These are phyloP conservation scores for Apiospora saccharicola DNA, from an alignment of 2,329 filamentous ascomycete genomes.

Conservation along the genomic window DNA sequence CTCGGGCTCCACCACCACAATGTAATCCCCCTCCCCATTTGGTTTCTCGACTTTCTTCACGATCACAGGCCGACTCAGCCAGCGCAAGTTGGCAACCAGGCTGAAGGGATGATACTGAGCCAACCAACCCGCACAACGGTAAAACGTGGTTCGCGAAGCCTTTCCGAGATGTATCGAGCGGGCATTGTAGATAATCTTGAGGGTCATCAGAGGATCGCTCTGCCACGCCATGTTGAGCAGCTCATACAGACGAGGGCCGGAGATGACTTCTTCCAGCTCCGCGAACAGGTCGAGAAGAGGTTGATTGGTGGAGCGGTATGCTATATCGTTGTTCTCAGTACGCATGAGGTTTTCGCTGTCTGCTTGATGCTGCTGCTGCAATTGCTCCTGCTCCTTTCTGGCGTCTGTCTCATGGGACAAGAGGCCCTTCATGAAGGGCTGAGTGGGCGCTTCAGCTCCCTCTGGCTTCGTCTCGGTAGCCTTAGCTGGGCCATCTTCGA, in stretches of 20 bases:
- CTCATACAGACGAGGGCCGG: constrained; percentile 45
- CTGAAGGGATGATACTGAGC: constrained; percentile 61
- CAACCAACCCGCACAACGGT: constrained; percentile 64
- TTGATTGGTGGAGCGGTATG: constrained; percentile 54
- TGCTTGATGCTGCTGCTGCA: not conserved
- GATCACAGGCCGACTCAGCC: constrained; percentile 63
- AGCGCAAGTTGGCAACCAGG: constrained; percentile 59
- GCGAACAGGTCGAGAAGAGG: constrained; percentile 62
- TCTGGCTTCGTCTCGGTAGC: not conserved
- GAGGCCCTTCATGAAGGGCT: constrained; percentile 18
- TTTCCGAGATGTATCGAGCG: constrained; percentile 69
- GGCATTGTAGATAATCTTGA: constrained; percentile 67
- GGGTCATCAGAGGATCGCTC: constrained; percentile 54
- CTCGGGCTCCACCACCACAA: constrained; percentile 45
- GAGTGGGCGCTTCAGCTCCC: not conserved
- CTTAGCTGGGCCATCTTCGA: not conserved
- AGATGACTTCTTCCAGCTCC: constrained; percentile 54
- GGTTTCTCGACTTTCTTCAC: constrained; percentile 53
- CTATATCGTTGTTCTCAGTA: constrained; percentile 60
- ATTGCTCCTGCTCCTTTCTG: not conserved
- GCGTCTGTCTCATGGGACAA: not conserved
- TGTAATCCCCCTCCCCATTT: constrained; percentile 36
- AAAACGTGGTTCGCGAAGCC: constrained; percentile 55
- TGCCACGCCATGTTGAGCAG: constrained; percentile 59
- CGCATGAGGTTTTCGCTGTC: constrained; percentile 46